Evolutionary conservation across 2,329 filamentous ascomycete genomes (phyloP).

Genomic region (Coleophoma crateriformis): DNA sequence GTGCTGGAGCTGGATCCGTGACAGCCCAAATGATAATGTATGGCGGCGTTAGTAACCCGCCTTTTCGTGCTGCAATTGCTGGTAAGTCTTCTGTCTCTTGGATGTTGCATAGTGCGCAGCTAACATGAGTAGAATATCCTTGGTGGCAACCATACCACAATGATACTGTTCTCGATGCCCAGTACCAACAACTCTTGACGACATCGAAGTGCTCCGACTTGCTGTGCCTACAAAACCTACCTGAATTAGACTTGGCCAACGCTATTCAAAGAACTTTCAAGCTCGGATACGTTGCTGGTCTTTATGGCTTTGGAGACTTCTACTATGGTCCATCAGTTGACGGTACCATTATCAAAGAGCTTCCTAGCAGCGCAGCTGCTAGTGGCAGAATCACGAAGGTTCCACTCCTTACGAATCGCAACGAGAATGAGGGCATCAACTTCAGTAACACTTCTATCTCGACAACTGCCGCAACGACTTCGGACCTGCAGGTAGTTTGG

Average conservation of each 20-base stretch:
- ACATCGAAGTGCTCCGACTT: background rate
- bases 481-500: background rate
- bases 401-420: background rate
- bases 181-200: conserved; percentile 1
- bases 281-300: background rate
- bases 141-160: conserved; percentile 5
- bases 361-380: background rate
- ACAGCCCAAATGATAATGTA: background rate
- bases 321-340: conserved; percentile 1
- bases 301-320: conserved; percentile 1
- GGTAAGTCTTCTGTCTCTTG: background rate
- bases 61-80: background rate
- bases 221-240: background rate
- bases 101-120: background rate
- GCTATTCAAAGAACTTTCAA: background rate
- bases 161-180: background rate
- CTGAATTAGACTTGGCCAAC: background rate
- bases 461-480: background rate
- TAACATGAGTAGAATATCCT: conserved; percentile 1
- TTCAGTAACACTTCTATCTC: background rate
- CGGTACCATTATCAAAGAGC: background rate
- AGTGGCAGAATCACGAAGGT: background rate
- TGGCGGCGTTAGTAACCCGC: background rate
- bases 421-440: background rate
- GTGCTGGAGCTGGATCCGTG: conserved; percentile 1